phyloP scores from a whole-genome alignment of 139 green algal species.

The Pleodorina starrii region DNA sequence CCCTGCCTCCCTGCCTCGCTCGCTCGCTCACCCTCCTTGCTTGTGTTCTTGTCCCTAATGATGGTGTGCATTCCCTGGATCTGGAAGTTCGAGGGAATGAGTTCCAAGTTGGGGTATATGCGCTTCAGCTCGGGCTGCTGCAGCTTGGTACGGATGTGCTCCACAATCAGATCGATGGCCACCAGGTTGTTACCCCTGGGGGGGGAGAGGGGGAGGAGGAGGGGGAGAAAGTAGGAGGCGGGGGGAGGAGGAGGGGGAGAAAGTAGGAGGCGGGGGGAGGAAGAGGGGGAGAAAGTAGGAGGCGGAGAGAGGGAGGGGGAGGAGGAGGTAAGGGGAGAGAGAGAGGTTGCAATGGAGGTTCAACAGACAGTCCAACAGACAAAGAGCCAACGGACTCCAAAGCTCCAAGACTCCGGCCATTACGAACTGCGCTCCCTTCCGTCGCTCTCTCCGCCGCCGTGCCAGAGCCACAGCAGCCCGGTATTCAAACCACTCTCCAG shows the following conservation, averaged over 20 bases:
- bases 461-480: too few relatives aligned
- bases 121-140: conserved; percentile 91
- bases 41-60: conserved; percentile 87
- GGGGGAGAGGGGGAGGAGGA: too few relatives aligned
- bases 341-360: too few relatives aligned
- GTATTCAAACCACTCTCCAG: too few relatives aligned
- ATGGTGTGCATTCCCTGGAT: conserved; percentile 96
- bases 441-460: too few relatives aligned
- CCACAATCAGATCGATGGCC: conserved; percentile 96
- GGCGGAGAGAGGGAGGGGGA: neutral
- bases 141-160: conserved; percentile 93
- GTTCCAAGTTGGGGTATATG: conserved; percentile 90
- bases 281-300: neutral
- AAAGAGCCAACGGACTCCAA: too few relatives aligned
- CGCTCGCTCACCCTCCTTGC: conserved; percentile 66
- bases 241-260: neutral
- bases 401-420: too few relatives aligned
- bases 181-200: conserved; percentile 80
- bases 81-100: conserved; percentile 96
- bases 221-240: too few relatives aligned
- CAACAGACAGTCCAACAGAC: too few relatives aligned
- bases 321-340: too few relatives aligned
- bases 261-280: neutral
- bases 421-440: too few relatives aligned
- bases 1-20: neutral